Conservation (phyloP, 148 eudicot species). For the Mesembryanthemum crystallinum region DNA sequence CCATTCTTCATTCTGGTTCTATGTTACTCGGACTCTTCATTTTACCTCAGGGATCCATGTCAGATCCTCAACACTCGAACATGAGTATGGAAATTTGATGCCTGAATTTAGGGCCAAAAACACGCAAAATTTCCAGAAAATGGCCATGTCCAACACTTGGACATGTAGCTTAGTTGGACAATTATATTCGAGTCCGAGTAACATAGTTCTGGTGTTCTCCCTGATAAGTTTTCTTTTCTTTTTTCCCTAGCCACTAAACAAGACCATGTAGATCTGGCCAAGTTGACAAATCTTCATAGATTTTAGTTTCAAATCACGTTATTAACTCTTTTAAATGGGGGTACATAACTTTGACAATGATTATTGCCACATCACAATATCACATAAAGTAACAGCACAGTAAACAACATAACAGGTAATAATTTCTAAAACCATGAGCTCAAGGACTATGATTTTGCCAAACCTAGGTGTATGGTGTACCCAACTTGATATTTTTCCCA, state of each 20-base stretch:
- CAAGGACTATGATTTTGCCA: not conserved
- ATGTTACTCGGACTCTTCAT: no score
- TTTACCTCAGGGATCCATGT: no score
- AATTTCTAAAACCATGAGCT: not conserved
- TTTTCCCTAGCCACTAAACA: not conserved
- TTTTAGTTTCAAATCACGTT: not conserved
- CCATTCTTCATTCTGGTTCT: no score
- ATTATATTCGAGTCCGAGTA: no score
- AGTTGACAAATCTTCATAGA: not conserved
- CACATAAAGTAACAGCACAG: not conserved
- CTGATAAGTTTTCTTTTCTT: not conserved
- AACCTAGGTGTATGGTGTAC: not conserved
- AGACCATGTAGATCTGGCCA: not conserved
- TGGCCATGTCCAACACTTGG: no score
- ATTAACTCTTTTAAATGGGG: not conserved
- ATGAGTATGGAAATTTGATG: no score
- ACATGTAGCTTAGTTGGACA: no score
- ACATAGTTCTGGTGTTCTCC: not conserved
- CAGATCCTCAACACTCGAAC: no score
- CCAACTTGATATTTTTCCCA: not conserved
- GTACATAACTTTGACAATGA: not conserved
- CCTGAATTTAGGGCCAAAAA: no score
- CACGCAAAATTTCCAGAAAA: no score
- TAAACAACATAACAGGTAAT: not conserved
- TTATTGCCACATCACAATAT: not conserved